Conservation (phyloP, 441 rosid genomes). For the Populus hybrid region DNA sequence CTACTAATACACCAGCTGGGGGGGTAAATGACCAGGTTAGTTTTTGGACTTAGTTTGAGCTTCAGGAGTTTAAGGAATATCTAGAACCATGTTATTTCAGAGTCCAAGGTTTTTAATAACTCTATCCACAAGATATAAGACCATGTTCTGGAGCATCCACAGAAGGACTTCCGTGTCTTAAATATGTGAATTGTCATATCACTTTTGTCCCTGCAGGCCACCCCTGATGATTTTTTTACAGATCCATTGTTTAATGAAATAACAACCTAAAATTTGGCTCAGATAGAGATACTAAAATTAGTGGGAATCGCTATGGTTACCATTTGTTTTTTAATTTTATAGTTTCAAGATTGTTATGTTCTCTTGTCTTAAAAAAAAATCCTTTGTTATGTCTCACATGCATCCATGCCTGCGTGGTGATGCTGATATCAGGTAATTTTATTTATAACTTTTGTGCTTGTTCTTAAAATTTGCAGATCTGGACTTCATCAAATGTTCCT, state of each 20-base stretch:
- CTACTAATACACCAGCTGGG: slow-evolving; percentile 17
- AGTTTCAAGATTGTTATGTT: background rate
- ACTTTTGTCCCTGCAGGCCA: background rate
- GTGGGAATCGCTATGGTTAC: background rate
- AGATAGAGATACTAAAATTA: background rate
- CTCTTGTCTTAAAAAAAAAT: background rate
- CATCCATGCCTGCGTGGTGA: background rate
- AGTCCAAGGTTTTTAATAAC: background rate
- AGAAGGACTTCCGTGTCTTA: background rate
- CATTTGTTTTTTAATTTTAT: background rate
- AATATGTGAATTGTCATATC: background rate
- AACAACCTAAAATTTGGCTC: background rate
- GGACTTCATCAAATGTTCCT: slow-evolving; percentile 21
- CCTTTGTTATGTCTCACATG: background rate
- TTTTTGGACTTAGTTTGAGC: background rate
- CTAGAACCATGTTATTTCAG: background rate
- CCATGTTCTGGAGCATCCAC: background rate
- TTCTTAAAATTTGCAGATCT: slow-evolving; percentile 28
- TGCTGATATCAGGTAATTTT: background rate
- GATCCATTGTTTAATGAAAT: background rate
- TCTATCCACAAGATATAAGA: background rate
- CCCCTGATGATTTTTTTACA: background rate
- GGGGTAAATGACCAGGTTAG: slow-evolving; percentile 39
- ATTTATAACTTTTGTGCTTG: slow-evolving; percentile 11
- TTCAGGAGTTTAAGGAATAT: background rate